Base-by-base conservation (phyloP, 2,329 filamentous ascomycete species). In the Simplicillium sp. region DNA sequence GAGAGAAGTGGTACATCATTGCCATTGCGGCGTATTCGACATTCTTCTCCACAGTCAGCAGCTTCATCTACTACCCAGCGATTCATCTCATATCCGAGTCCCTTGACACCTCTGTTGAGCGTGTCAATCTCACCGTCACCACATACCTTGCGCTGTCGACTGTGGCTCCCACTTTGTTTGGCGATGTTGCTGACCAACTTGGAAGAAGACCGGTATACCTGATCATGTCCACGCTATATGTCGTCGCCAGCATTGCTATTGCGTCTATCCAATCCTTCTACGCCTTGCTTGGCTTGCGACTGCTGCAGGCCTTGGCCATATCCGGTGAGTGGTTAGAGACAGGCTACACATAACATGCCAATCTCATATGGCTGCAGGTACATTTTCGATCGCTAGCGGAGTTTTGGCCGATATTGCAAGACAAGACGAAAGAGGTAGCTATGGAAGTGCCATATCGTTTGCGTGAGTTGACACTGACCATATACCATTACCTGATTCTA, bases 391-490 rank as follows among this genome's bases (percentile, higher is more conserved):
- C n/a, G n/a, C n/a, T n/a, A n/a, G n/a, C n/a, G n/a, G n/a, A n/a
- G n/a, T n/a, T n/a, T n/a, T n/a, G n/a, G n/a, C n/a, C n/a, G n/a
- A n/a, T n/a, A n/a, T n/a, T n/a, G n/a, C n/a, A n/a, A n/a, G n/a
- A n/a, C n/a, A n/a, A n/a, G n/a, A n/a, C n/a, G n/a, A n/a, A n/a
- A n/a, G n/a, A n/a, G n/a, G n/a, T n/a, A n/a, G n/a, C n/a, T n/a
- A n/a, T n/a, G n/a, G n/a, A 33, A 48, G 44, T 25, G 15, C 39
- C 15, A 38, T 46, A 4, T 48, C 46, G 3, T 48, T 48, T 35
- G 40, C 46, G 46, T 48, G 33, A 39, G 46, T 38, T n/a, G 18
- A 13, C 12, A 15, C n/a, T 34, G 9, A 25, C 12, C 7, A 3
- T 8, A 2, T n/a, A n/a, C n/a, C n/a, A n/a, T 25, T 25, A 25